Percentiles rank a stretch among this genome's conserved stretches.
These are phyloP conservation scores for Xylaria sp. DNA, from an alignment of 495 filamentous ascomycete genomes.

Conservation along the genomic window DNA sequence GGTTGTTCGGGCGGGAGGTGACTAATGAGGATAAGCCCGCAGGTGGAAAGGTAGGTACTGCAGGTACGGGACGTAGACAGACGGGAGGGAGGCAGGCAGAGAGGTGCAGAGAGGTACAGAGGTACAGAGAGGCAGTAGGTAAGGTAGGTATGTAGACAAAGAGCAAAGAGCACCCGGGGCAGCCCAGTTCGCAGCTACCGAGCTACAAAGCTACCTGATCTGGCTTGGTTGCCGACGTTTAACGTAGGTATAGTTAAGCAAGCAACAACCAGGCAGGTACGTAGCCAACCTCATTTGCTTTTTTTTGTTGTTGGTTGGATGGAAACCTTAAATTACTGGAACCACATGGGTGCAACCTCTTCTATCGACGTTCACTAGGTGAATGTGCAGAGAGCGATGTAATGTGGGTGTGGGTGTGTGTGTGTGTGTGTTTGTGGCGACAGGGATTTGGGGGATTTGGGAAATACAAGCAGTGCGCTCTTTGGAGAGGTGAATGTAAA, in stretches of 20 bases:
- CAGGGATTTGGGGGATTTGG: constrained; percentile 5
- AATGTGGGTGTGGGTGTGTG: too few species aligned
- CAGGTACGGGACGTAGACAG: background rate
- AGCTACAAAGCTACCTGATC: constrained; percentile 21
- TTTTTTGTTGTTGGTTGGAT: background rate
- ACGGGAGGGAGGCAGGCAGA: background rate
- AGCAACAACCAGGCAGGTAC: background rate
- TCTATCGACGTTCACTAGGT: background rate
- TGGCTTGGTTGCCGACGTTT: background rate
- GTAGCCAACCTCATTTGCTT: constrained; percentile 1
- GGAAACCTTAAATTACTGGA: constrained; percentile 2
- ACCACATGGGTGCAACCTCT: background rate
- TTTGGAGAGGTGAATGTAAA: constrained; percentile 4
- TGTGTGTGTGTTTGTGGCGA: background rate
- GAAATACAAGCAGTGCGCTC: constrained; percentile 11
- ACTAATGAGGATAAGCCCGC: background rate
- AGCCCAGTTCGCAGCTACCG: constrained; percentile 14
- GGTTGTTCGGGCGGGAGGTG: constrained; percentile 12
- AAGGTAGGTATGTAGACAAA: too few species aligned
- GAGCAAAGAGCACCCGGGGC: constrained; percentile 12
- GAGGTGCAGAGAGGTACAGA: background rate
- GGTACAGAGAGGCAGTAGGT: too few species aligned
- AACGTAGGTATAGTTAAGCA: background rate
- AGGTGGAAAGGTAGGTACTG: background rate
- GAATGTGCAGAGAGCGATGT: background rate